Conservation (phyloP, 495 filamentous ascomycete genomes). For the Thozetella sp. region DNA sequence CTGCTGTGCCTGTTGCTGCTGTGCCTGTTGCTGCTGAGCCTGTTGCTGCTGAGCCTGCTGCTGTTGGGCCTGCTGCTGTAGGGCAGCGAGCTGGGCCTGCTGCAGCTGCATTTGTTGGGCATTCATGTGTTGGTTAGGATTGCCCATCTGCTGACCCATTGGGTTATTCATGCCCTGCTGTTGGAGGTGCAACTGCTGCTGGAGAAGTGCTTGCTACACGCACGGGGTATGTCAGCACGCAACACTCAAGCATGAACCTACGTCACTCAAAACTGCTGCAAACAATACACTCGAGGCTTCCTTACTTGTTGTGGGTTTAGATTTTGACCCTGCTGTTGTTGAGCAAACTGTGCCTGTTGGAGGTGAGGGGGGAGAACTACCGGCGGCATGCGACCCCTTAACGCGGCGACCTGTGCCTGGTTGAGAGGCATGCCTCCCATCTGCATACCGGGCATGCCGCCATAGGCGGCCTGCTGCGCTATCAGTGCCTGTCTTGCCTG, state of each 20-base stretch:
- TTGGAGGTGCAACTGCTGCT: conserved; percentile 53
- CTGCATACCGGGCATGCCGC: conserved; percentile 59
- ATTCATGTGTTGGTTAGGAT: conserved; percentile 43
- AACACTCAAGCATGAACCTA: conserved; percentile 8
- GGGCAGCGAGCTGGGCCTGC: conserved; percentile 30
- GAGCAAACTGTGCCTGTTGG: conserved; percentile 45
- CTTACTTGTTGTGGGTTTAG: conserved; percentile 39
- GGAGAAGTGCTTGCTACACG: conserved; percentile 36
- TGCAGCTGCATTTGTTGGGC: conserved; percentile 36
- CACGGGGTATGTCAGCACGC: conserved; percentile 16
- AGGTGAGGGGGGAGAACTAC: conserved; percentile 45
- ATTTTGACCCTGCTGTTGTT: conserved; percentile 41
- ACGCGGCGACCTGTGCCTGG: conserved; percentile 22
- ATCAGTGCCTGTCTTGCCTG: conserved; percentile 45
- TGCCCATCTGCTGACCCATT: conserved; percentile 37
- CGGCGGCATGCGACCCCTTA: conserved; percentile 29
- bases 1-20: conserved; percentile 46
- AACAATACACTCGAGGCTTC: conserved; percentile 17
- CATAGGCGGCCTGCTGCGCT: conserved; percentile 46
- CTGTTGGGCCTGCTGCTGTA: conserved; percentile 41
- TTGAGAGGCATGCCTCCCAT: conserved; percentile 17
- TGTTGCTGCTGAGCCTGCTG: conserved; percentile 45
- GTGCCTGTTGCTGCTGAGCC: conserved; percentile 25
- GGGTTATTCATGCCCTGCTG: conserved; percentile 50
- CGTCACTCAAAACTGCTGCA: conserved; percentile 7